A percentile compares a stretch with the other conserved stretches of the same genome.
Evolutionary conservation across 2,329 filamentous ascomycete species (phyloP).

Genomic region (Xylaria sp.): DNA sequence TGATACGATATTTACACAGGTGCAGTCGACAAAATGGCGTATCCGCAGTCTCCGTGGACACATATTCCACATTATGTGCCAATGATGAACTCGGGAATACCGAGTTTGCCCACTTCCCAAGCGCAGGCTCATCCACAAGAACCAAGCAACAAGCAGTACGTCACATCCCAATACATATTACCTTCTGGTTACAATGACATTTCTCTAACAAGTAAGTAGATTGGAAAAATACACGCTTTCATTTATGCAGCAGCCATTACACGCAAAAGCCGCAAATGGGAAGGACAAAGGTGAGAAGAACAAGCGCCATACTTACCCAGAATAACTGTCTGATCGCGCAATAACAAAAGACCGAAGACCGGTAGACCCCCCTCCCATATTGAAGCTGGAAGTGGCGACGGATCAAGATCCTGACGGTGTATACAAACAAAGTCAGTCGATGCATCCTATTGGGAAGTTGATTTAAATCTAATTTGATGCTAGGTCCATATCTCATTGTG

Average conservation of each 20-base stretch:
- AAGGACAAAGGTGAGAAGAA: slow-evolving; percentile 48
- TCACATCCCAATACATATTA: background rate
- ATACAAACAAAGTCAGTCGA: slow-evolving; percentile 67
- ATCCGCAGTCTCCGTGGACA: slow-evolving; percentile 46
- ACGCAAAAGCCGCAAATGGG: slow-evolving; percentile 49
- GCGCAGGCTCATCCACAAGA: slow-evolving; percentile 42
- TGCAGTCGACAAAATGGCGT: slow-evolving; percentile 42
- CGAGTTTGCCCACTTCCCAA: slow-evolving; percentile 43
- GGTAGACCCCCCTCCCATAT: slow-evolving; percentile 86
- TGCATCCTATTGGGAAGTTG: background rate
- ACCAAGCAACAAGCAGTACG: slow-evolving; percentile 44
- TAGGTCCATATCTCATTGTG: slow-evolving; percentile 50
- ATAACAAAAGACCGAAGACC: slow-evolving; percentile 76
- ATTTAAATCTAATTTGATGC: slow-evolving; percentile 33
- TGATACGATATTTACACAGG: slow-evolving; percentile 4
- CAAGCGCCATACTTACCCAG: slow-evolving; percentile 6
- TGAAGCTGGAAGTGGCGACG: slow-evolving; percentile 71
- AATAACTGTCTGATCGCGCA: slow-evolving; percentile 17
- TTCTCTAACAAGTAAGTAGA: slow-evolving; percentile 35
- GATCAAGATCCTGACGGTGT: slow-evolving; percentile 60
- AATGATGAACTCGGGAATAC: slow-evolving; percentile 45
- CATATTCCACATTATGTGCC: slow-evolving; percentile 46
- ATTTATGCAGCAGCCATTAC: slow-evolving; percentile 48
- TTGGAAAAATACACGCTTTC: slow-evolving; percentile 47
- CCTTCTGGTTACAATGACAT: background rate